Conservation (phyloP, 179 eudicot species). For the Vitellaria paradoxa region DNA sequence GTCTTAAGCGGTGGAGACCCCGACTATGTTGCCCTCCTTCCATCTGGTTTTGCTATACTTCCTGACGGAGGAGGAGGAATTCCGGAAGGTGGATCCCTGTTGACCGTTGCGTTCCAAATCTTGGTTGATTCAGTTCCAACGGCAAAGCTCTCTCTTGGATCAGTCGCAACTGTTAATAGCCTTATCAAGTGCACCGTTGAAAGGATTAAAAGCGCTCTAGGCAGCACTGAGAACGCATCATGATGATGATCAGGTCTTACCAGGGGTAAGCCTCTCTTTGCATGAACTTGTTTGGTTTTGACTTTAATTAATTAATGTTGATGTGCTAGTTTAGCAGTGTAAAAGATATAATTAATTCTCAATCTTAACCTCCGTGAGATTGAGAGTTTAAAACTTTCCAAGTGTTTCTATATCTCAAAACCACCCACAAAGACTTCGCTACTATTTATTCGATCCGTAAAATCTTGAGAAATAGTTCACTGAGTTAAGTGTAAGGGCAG, state of each 20-base stretch:
- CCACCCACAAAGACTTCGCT: too few relatives aligned
- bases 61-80: conserved; percentile 46
- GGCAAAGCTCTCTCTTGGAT: conserved; percentile 84
- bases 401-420: too few relatives aligned
- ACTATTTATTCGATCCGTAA: too few relatives aligned
- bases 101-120: conserved; percentile 94
- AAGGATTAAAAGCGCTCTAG: conserved; percentile 62
- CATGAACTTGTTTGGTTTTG: not conserved
- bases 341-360: too few relatives aligned
- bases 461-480: too few relatives aligned
- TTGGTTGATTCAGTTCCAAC: conserved; percentile 93
- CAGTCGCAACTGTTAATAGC: conserved; percentile 73
- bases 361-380: too few relatives aligned
- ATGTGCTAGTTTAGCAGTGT: too few relatives aligned
- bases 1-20: conserved; percentile 68
- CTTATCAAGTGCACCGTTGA: conserved; percentile 74
- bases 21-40: conserved; percentile 59
- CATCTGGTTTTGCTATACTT: conserved; percentile 68
- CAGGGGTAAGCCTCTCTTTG: conserved; percentile 14
- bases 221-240: conserved; percentile 26
- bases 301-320: not conserved
- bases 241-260: conserved; percentile 3
- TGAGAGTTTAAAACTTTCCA: too few relatives aligned
- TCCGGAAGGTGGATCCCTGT: conserved; percentile 54
- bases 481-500: too few relatives aligned